Conservation (phyloP, 2,329 filamentous ascomycete genomes). For the Neurospora crassa region DNA sequence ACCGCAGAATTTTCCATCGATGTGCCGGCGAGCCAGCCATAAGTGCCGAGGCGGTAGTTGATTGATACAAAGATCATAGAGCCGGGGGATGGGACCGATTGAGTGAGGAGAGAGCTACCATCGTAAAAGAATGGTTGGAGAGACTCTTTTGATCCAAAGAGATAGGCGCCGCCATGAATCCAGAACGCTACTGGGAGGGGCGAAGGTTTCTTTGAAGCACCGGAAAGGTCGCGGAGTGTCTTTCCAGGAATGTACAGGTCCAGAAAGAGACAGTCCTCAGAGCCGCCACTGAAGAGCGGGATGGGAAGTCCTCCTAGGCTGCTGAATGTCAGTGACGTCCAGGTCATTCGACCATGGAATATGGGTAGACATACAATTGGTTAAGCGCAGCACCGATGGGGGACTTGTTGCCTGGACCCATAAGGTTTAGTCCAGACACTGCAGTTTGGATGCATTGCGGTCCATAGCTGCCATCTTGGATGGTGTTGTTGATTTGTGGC, state of each 20-base stretch:
- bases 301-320: constrained; percentile 24
- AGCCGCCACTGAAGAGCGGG: constrained; percentile 21
- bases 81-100: constrained; percentile 23
- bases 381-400: constrained; percentile 24
- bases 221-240: constrained; percentile 19
- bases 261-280: constrained; percentile 40
- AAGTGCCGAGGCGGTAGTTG: constrained; percentile 40
- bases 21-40: constrained; percentile 35
- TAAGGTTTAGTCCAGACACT: constrained; percentile 21
- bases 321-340: background rate
- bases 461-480: constrained; percentile 21
- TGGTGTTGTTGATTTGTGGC: constrained; percentile 11
- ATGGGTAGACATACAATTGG: constrained; percentile 21
- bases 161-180: constrained; percentile 36
- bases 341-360: background rate
- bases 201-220: constrained; percentile 18
- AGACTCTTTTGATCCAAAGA: constrained; percentile 31
- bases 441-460: constrained; percentile 18
- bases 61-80: constrained; percentile 33
- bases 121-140: constrained; percentile 27
- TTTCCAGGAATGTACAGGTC: constrained; percentile 38
- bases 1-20: constrained; percentile 31
- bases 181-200: constrained; percentile 35
- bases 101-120: constrained; percentile 26
- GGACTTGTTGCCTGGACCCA: constrained; percentile 24